Evolutionary conservation across 306 rosid genomes (phyloP).

Genomic region (Corylus avellana): DNA sequence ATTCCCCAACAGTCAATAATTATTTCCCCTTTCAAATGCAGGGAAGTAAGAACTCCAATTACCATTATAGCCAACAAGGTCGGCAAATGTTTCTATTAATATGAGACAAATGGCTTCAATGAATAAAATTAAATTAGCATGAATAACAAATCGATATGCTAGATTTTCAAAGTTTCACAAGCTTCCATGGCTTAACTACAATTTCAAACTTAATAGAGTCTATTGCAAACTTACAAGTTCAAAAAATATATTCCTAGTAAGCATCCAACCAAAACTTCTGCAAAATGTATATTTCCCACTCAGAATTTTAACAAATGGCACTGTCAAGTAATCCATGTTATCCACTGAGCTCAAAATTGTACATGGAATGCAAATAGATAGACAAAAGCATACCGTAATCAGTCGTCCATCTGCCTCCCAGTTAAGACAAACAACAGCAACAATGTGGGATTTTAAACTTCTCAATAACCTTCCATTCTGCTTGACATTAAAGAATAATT

Average conservation of each 20-base stretch:
- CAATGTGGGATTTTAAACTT: conserved; percentile 77
- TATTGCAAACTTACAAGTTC: neutral
- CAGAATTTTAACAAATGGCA: neutral
- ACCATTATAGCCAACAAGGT: neutral
- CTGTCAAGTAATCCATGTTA: neutral
- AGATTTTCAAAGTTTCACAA: neutral
- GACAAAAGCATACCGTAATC: conserved; percentile 46
- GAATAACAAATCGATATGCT: neutral
- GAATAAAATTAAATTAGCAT: neutral
- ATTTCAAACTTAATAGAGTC: conserved; percentile 9
- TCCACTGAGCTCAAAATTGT: conserved; percentile 21
- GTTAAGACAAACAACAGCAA: conserved; percentile 76
- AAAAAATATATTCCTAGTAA: neutral
- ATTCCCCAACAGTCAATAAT: too few relatives aligned
- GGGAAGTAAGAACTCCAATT: too few relatives aligned
- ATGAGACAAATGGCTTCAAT: neutral
- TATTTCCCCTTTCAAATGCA: too few relatives aligned
- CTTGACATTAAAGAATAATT: conserved; percentile 29
- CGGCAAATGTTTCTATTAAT: neutral
- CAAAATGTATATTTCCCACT: neutral
- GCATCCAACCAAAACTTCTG: conserved; percentile 1
- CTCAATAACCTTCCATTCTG: conserved; percentile 86
- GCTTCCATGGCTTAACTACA: conserved; percentile 12
- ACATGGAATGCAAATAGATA: conserved; percentile 20
- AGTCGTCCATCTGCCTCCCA: conserved; percentile 83